A percentile compares a stretch with the other conserved stretches of the same genome.
Conservation (phyloP, 306 rosid genomes). For the Begonia fuchsioides region DNA sequence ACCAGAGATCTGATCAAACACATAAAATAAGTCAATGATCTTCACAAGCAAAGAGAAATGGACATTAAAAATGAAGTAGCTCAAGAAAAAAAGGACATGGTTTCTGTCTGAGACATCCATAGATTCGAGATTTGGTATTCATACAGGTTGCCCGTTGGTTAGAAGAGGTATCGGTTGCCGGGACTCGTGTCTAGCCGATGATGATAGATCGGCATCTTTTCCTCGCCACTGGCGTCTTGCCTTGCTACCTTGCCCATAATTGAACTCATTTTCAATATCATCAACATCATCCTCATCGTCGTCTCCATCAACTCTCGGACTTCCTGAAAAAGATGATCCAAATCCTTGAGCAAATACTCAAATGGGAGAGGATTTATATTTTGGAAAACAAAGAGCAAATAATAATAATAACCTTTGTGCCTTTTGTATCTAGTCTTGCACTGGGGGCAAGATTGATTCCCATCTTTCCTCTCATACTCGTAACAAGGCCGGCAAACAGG, state of each 20-base stretch:
- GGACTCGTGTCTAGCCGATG: constrained; percentile 80
- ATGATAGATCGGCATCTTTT: constrained; percentile 68
- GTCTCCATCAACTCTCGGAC: constrained; percentile 92
- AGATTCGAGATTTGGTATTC: neutral
- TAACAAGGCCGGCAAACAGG: constrained; percentile 95
- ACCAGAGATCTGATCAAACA: constrained; percentile 53
- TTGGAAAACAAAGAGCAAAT: neutral
- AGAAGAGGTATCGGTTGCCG: constrained; percentile 82
- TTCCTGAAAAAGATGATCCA: constrained; percentile 38
- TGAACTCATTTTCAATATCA: constrained; percentile 86
- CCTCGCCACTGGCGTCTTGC: constrained; percentile 62
- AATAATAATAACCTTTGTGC: constrained; percentile 69
- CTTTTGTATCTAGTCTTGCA: constrained; percentile 96
- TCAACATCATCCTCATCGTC: constrained; percentile 85
- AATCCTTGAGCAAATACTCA: neutral
- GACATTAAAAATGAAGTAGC: too few species aligned
- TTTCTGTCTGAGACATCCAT: too few species aligned
- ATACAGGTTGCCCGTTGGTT: constrained; percentile 71
- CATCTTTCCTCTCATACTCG: constrained; percentile 89
- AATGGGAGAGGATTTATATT: neutral
- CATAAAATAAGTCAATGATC: neutral
- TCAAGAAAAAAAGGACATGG: too few species aligned
- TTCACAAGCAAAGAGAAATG: neutral
- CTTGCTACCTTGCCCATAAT: constrained; percentile 38
- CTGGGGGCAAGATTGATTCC: constrained; percentile 86